Percentiles rank a stretch among this genome's conserved stretches.
phyloP scores from a whole-genome alignment of 2,329 filamentous ascomycete species.

The Colletotrichum eleusines region DNA sequence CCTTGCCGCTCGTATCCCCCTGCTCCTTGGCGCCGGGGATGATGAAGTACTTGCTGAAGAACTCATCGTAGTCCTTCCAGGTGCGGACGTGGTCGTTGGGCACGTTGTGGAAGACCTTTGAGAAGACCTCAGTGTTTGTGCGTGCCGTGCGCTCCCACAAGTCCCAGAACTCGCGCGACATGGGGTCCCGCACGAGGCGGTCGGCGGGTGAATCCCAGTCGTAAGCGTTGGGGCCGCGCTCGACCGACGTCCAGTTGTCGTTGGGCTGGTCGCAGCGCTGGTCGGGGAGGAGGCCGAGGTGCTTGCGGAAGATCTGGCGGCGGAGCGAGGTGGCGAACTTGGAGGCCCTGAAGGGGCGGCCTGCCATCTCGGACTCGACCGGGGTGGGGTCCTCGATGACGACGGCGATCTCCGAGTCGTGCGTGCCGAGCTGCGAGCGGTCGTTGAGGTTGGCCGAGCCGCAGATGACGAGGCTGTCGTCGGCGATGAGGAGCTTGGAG shows the following conservation, averaged over 20 bases:
- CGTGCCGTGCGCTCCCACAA: slow-evolving; percentile 81
- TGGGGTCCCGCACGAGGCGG: slow-evolving; percentile 78
- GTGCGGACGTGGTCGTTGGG: slow-evolving; percentile 76
- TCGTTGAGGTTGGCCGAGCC: slow-evolving; percentile 74
- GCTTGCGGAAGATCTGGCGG: slow-evolving; percentile 89
- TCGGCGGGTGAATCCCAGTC: slow-evolving; percentile 78
- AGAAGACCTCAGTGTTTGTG: slow-evolving; percentile 84
- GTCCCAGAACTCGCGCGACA: slow-evolving; percentile 74
- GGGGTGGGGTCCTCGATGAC: slow-evolving; percentile 83
- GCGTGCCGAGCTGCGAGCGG: slow-evolving; percentile 81
- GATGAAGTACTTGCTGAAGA: slow-evolving; percentile 77
- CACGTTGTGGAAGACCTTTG: slow-evolving; percentile 83
- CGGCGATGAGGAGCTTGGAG: slow-evolving; percentile 81
- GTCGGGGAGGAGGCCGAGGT: slow-evolving; percentile 84
- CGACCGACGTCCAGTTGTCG: slow-evolving; percentile 82
- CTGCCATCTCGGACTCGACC: slow-evolving; percentile 80
- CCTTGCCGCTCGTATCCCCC: slow-evolving; percentile 62
- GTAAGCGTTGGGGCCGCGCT: slow-evolving; percentile 77
- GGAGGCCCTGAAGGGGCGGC: slow-evolving; percentile 76
- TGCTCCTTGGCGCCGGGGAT: slow-evolving; percentile 61
- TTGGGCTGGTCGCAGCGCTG: slow-evolving; percentile 77
- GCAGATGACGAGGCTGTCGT: slow-evolving; percentile 85
- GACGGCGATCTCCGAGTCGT: slow-evolving; percentile 92
- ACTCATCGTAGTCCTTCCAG: slow-evolving; percentile 80
- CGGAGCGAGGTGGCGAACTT: slow-evolving; percentile 85